These are phyloP conservation scores for Rosa persica DNA, from an alignment of 306 rosid species.

Conservation along the genomic window DNA sequence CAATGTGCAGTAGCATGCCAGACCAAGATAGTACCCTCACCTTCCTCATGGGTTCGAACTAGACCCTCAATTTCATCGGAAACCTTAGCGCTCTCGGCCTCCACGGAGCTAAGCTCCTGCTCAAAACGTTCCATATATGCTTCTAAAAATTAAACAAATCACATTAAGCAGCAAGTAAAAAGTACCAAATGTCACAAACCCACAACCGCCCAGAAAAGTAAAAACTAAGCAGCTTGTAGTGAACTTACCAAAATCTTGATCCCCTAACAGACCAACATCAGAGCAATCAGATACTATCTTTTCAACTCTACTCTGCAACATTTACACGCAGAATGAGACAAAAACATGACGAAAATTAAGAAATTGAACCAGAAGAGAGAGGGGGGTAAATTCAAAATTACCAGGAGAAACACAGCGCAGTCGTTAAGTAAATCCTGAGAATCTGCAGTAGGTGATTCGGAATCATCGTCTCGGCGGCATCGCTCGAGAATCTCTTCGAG, in stretches of 20 bases:
- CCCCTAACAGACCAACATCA: constrained; percentile 31
- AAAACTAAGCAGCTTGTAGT: background rate
- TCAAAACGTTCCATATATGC: constrained; percentile 50
- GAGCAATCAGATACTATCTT: constrained; percentile 56
- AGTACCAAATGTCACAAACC: constrained; percentile 4
- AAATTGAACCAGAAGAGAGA: background rate
- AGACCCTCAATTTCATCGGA: constrained; percentile 56
- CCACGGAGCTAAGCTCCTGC: constrained; percentile 49
- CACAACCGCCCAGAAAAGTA: background rate
- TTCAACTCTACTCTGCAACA: constrained; percentile 49
- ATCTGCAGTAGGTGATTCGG: constrained; percentile 36
- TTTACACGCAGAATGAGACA: background rate
- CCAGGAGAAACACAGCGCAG: constrained; percentile 54
- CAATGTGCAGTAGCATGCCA: background rate
- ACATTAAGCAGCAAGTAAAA: background rate
- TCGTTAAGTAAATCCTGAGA: constrained; percentile 39
- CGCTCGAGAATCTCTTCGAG: constrained; percentile 39
- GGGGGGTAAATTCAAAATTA: constrained; percentile 5
- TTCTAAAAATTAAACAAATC: constrained; percentile 33
- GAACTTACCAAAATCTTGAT: constrained; percentile 47
- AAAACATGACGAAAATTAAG: background rate
- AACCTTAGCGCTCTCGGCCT: constrained; percentile 42
- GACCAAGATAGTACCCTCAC: constrained; percentile 28
- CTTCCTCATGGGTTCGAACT: constrained; percentile 38
- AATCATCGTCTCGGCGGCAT: constrained; percentile 19